Evolutionary conservation across 108 stramenopile species (phyloP).

Genomic region (Fragilaria radians): DNA sequence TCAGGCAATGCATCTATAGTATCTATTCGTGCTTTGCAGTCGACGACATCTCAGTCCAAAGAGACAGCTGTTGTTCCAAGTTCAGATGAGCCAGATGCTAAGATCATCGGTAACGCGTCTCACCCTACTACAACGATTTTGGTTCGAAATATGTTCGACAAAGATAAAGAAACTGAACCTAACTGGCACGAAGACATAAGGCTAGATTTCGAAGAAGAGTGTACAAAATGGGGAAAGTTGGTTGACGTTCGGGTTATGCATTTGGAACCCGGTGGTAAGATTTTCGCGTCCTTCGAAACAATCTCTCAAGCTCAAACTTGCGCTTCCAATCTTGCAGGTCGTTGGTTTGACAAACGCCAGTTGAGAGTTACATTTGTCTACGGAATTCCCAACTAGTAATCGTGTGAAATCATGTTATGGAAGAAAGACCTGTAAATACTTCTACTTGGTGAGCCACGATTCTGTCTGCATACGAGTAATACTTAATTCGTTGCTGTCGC

Average conservation of each 20-base stretch:
- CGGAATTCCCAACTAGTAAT: not conserved
- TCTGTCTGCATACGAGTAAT: no score
- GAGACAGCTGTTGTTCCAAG: no score
- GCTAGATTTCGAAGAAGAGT: constrained; percentile 87
- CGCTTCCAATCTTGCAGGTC: constrained; percentile 84
- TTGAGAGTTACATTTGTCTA: constrained; percentile 78
- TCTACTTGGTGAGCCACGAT: not conserved
- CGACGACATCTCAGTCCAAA: not conserved
- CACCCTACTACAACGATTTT: constrained; percentile 42
- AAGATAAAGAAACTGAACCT: constrained; percentile 83
- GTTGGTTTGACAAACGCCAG: constrained; percentile 93
- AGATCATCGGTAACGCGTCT: constrained; percentile 15
- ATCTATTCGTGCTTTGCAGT: constrained; percentile 8
- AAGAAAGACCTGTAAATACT: no score
- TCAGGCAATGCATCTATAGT: constrained; percentile 25
- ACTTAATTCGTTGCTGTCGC: no score
- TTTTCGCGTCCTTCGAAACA: constrained; percentile 76
- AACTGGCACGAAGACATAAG: constrained; percentile 88
- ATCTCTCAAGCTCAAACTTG: constrained; percentile 58
- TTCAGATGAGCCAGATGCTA: constrained; percentile 8
- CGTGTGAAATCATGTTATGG: no score
- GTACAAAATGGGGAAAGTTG: constrained; percentile 82
- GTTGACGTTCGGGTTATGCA: constrained; percentile 57
- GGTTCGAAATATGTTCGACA: constrained; percentile 92
- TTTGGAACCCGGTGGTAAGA: constrained; percentile 84